Base-by-base conservation (phyloP, 2,329 filamentous ascomycete genomes). In the Graphilbum sp. region DNA sequence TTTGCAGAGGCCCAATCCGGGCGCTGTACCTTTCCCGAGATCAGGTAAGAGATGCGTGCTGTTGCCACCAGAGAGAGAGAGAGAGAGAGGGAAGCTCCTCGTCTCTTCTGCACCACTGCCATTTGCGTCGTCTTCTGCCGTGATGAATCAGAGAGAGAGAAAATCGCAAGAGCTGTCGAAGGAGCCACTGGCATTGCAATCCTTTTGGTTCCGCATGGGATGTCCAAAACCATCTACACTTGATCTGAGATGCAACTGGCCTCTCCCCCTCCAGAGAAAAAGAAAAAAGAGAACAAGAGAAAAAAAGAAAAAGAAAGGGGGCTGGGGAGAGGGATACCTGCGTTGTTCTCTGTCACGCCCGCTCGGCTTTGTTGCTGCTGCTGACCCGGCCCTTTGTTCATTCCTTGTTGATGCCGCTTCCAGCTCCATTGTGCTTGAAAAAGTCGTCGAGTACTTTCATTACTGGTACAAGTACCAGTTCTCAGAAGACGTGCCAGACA, bases 371-470 rank as follows among this genome's bases (percentile, higher is more conserved):
- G n/a, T 17, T 11, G 20, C 16, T 18, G 18, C 21, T 36, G 31
- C 24, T 31, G 4, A 32, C 27, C 20, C 7, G 5, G 6, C 15
- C n/a, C 20, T 9, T 24, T 34, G 27, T 20, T 15, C 18, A 10
- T 38, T 13, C 12, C 18, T 31, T 18, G 16, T 36, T 21, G 15
- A 15, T 33, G 31, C 3, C 17, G 20, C 16, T 7, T 32, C 12
- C 17, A 32, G 30, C 30, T 16, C 74, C 45, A 62, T 78, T 38
- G 71, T 86, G 6, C 71, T 88, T 3, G 81, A 87, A 54, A 85
- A 84, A 53, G 75, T 87, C 24, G 80, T 77, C 55, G 79, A 87
- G 58, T 88, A 87, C 58, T 77, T 86, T 44, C 81, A 85, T 53
- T 87, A 86, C 62, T 81, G 80, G 63, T 77, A 85, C 57, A 78